Evolutionary conservation across 148 eudicot species (phyloP).

Genomic region (Chenopodium quinoa): DNA sequence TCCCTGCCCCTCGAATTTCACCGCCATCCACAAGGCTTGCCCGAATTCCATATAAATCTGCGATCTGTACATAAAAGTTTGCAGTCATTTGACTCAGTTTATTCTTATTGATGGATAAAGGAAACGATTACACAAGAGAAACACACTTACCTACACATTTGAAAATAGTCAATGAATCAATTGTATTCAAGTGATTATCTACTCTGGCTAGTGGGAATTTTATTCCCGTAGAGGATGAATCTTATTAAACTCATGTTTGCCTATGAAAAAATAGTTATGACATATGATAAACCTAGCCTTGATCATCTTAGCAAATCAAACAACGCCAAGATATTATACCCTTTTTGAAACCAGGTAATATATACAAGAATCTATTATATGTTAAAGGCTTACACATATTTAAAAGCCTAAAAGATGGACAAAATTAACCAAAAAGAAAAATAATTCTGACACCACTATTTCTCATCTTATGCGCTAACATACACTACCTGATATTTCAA

Average conservation of each 20-base stretch:
- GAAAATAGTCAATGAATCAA: background rate
- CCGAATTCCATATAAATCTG: slow-evolving; percentile 95
- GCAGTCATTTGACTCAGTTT: background rate
- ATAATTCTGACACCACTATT: background rate
- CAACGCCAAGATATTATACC: background rate
- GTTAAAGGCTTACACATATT: background rate
- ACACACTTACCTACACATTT: background rate
- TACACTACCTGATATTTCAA: background rate
- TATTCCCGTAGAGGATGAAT: background rate
- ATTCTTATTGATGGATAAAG: background rate
- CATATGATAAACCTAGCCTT: background rate
- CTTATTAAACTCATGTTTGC: background rate
- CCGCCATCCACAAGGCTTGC: slow-evolving; percentile 97
- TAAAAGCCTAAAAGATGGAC: background rate
- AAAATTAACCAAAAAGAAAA: background rate
- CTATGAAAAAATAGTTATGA: background rate
- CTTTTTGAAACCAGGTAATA: background rate
- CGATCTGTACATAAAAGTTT: slow-evolving; percentile 52
- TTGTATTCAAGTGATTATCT: background rate
- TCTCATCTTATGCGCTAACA: background rate
- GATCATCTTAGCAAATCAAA: background rate
- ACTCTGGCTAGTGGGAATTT: background rate
- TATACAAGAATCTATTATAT: background rate
- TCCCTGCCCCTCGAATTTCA: slow-evolving; percentile 99
- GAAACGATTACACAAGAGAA: background rate